phyloP scores from a whole-genome alignment of 2,329 filamentous ascomycete species.

The Colletotrichum kahawae region DNA sequence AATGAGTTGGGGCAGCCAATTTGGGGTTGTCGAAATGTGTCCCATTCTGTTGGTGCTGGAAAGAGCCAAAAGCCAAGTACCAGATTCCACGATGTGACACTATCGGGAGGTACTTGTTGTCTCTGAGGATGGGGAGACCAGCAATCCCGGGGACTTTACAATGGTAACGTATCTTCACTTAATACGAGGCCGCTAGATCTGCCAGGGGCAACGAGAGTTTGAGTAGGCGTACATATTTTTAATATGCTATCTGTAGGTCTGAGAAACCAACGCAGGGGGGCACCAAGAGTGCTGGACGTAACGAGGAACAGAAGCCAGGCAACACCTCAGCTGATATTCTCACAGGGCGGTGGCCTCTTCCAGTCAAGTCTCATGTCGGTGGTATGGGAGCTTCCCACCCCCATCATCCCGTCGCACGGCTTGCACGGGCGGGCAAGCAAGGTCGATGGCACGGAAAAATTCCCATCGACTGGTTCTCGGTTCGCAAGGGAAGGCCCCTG shows the following conservation, averaged over 20 bases:
- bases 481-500: not conserved
- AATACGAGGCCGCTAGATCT: constrained; percentile 8
- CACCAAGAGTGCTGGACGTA: not conserved
- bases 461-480: not conserved
- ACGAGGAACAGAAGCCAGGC: not conserved
- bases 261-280: not conserved
- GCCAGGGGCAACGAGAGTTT: constrained; percentile 1
- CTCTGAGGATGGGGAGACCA: not conserved
- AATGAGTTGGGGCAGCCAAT: not conserved
- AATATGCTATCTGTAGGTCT: not conserved
- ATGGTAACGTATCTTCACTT: not conserved
- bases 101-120: not conserved
- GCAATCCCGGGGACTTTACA: not conserved
- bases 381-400: not conserved
- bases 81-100: not conserved
- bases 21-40: constrained; percentile 5
- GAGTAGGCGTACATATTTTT: not conserved
- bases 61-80: not conserved
- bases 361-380: not conserved
- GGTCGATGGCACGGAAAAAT: not conserved
- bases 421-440: not conserved
- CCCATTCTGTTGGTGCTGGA: not conserved
- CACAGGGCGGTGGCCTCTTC: not conserved
- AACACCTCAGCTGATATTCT: not conserved
- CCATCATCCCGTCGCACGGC: not conserved